Conservation (phyloP, 768 basidiomycete species). For the Mycena rebaudengoi region DNA sequence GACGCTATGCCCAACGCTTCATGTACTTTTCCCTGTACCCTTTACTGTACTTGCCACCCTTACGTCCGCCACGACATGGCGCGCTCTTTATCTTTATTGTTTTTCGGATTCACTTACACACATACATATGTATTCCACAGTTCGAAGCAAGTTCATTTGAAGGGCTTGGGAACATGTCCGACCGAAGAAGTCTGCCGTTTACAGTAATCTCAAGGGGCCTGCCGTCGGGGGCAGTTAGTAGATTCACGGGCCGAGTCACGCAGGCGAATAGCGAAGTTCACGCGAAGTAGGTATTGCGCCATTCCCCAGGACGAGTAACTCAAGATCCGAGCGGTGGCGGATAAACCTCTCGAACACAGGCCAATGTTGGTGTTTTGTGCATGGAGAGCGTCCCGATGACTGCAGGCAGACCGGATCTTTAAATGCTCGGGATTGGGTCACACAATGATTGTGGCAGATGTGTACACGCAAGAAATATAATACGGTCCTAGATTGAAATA, state of each 20-base stretch:
- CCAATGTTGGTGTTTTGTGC: background rate
- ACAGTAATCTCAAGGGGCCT: too few relatives aligned
- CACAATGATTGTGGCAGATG: too few relatives aligned
- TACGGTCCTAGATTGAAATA: background rate
- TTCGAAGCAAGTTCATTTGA: too few relatives aligned
- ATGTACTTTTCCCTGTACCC: background rate
- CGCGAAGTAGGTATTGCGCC: constrained; percentile 7
- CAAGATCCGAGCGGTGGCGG: constrained; percentile 6
- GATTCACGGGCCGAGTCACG: too few relatives aligned
- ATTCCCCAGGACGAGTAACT: background rate
- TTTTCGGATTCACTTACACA: background rate
- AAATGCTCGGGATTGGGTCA: too few relatives aligned
- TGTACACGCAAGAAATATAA: too few relatives aligned
- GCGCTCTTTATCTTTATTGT: background rate
- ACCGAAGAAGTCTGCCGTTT: too few relatives aligned
- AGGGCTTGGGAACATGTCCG: too few relatives aligned
- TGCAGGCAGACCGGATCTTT: too few relatives aligned
- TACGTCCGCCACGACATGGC: background rate
- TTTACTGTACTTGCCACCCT: background rate
- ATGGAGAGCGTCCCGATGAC: background rate
- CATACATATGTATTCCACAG: too few relatives aligned
- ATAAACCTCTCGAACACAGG: constrained; percentile 1
- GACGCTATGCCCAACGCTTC: background rate
- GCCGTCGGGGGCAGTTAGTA: too few relatives aligned
- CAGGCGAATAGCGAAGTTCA: background rate